Conservation (phyloP, 768 basidiomycete genomes). For the Panellus pusillus region DNA sequence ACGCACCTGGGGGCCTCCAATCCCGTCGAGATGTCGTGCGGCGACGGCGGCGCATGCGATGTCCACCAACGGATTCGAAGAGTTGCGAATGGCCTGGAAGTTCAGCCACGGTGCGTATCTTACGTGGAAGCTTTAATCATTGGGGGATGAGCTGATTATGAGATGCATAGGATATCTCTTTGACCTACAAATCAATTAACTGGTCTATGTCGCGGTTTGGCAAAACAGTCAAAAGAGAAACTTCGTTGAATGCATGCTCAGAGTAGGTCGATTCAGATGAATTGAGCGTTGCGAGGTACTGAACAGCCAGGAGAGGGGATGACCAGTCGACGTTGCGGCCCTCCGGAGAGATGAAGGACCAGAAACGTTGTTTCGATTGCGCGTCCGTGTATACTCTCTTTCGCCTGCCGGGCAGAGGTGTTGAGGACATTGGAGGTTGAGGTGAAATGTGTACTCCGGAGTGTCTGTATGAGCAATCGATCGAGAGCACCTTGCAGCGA, state of each 20-base stretch:
- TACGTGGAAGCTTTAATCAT: slow-evolving; percentile 2
- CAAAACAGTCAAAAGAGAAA: slow-evolving; percentile 3
- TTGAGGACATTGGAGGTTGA: background rate
- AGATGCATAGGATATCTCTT: too few relatives aligned
- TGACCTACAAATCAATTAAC: slow-evolving; percentile 10
- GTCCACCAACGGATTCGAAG: slow-evolving; percentile 15
- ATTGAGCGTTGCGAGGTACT: background rate
- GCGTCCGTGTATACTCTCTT: background rate
- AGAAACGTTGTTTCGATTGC: background rate
- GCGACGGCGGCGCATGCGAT: slow-evolving; percentile 14
- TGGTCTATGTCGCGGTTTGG: slow-evolving; percentile 9
- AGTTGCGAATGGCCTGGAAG: slow-evolving; percentile 13
- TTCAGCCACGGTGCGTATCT: slow-evolving; percentile 20
- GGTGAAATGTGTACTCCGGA: background rate
- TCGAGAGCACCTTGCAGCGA: slow-evolving; percentile 10
- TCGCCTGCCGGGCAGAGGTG: too few relatives aligned
- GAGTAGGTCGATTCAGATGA: background rate
- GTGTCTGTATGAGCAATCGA: slow-evolving; percentile 5
- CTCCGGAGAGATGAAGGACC: background rate
- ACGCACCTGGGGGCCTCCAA: background rate
- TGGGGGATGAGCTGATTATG: background rate
- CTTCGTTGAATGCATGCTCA: background rate
- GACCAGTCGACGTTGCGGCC: slow-evolving; percentile 23
- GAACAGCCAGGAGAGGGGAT: slow-evolving; percentile 23
- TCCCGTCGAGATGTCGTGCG: slow-evolving; percentile 10